A percentile compares a stretch with the other conserved stretches of the same genome.
These are phyloP conservation scores for Cryptococcus sp. DNA, from an alignment of 1,284 basidiomycete genomes.

Conservation along the genomic window DNA sequence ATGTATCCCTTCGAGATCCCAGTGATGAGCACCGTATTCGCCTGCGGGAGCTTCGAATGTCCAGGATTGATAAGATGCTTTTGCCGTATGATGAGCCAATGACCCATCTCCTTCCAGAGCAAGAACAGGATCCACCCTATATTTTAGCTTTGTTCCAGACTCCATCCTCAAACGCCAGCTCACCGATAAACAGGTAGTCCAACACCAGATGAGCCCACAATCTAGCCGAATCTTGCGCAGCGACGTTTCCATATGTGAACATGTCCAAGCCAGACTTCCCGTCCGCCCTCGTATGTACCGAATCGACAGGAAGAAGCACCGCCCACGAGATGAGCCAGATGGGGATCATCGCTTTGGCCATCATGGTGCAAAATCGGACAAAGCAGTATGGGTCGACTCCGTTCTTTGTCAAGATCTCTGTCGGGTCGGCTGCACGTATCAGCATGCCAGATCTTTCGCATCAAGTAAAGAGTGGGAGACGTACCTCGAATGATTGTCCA, in stretches of 20 bases:
- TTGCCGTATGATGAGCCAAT: conserved; percentile 64
- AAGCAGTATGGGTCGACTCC: conserved; percentile 67
- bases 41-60: conserved; percentile 62
- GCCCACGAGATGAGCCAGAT: conserved; percentile 59
- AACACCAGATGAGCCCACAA: conserved; percentile 50
- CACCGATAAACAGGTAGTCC: conserved; percentile 49
- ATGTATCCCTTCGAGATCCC: conserved; percentile 61
- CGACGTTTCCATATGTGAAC: conserved; percentile 54
- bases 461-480: conserved; percentile 34
- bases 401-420: conserved; percentile 50
- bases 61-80: conserved; percentile 60
- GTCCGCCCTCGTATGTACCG: conserved; percentile 47
- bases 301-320: conserved; percentile 59
- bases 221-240: conserved; percentile 31
- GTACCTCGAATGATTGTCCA: conserved; percentile 43
- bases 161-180: conserved; percentile 10
- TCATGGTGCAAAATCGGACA: conserved; percentile 59
- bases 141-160: neutral
- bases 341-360: conserved; percentile 60
- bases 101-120: conserved; percentile 59
- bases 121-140: conserved; percentile 59
- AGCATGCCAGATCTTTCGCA: conserved; percentile 49
- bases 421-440: conserved; percentile 44
- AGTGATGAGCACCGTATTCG: conserved; percentile 70
- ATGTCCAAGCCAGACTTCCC: conserved; percentile 50